A percentile compares a stretch with the other conserved stretches of the same genome.
Evolutionary conservation across 2,329 filamentous ascomycete genomes (phyloP).

Genomic region (Arachnopeziza araneosa): DNA sequence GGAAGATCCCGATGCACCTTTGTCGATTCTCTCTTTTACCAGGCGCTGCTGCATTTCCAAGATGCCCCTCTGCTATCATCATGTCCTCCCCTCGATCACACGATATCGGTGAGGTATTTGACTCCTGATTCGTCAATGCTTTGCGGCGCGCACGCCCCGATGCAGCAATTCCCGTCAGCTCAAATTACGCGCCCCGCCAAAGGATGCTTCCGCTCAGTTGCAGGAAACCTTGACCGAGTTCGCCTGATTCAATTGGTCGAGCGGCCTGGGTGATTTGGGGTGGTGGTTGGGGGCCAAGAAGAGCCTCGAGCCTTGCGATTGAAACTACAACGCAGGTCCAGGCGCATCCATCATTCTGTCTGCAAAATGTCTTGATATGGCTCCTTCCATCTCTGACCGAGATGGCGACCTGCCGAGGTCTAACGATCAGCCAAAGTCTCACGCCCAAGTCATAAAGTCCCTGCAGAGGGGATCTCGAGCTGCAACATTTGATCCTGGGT

Average conservation of each 20-base stretch:
- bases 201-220: not conserved
- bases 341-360: not conserved
- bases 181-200: not conserved
- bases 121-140: not conserved
- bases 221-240: not conserved
- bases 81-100: not conserved
- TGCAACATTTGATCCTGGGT: not conserved
- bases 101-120: not conserved
- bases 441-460: not conserved
- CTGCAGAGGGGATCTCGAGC: not conserved
- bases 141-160: not conserved
- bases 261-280: not conserved
- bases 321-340: not conserved
- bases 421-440: not conserved
- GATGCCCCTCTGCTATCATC: not conserved
- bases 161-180: not conserved
- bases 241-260: not conserved
- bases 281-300: not conserved
- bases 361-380: not conserved
- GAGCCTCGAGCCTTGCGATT: not conserved
- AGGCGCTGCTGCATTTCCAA: too few species aligned
- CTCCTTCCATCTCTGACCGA: not conserved
- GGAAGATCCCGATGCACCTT: too few species aligned
- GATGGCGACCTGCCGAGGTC: not conserved
- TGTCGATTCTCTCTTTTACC: too few species aligned